Percentiles rank a stretch among this genome's conserved stretches.
These are phyloP conservation scores for Dryas alaskensis DNA, from an alignment of 306 rosid genomes.

Conservation along the genomic window DNA sequence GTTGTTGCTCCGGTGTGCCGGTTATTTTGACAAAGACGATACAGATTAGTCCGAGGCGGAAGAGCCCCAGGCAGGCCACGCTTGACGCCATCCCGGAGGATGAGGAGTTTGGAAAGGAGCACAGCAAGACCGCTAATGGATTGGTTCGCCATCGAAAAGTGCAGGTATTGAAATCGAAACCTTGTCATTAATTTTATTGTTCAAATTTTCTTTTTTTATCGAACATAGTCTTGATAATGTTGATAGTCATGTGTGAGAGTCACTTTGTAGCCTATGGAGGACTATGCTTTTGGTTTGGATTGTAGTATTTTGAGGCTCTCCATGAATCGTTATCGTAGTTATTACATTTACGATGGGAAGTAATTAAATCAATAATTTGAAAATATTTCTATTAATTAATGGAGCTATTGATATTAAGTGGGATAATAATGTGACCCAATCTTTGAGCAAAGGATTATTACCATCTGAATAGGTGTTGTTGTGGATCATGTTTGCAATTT, in stretches of 20 bases:
- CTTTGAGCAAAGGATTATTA: neutral
- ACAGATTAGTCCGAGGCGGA: constrained; percentile 71
- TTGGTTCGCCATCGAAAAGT: constrained; percentile 40
- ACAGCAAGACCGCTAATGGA: constrained; percentile 26
- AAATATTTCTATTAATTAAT: neutral
- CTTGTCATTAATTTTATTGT: neutral
- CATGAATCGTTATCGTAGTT: neutral
- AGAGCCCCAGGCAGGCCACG: constrained; percentile 42
- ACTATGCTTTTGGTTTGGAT: neutral
- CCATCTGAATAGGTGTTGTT: neutral
- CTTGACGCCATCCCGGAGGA: constrained; percentile 90
- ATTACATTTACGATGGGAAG: neutral
- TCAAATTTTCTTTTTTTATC: neutral
- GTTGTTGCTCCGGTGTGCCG: constrained; percentile 76
- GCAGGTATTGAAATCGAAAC: constrained; percentile 43
- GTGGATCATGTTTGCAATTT: neutral
- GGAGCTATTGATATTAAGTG: neutral
- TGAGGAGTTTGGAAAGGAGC: constrained; percentile 66
- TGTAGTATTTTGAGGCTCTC: neutral
- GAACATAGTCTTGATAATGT: neutral
- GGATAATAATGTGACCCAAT: neutral
- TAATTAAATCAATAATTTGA: neutral
- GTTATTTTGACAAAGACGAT: constrained; percentile 70
- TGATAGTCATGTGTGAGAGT: neutral
- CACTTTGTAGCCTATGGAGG: neutral